A percentile compares a stretch with the other conserved stretches of the same genome.
Evolutionary conservation across 1,284 basidiomycete species (phyloP).

Genomic region (Psilocybe mexicana): DNA sequence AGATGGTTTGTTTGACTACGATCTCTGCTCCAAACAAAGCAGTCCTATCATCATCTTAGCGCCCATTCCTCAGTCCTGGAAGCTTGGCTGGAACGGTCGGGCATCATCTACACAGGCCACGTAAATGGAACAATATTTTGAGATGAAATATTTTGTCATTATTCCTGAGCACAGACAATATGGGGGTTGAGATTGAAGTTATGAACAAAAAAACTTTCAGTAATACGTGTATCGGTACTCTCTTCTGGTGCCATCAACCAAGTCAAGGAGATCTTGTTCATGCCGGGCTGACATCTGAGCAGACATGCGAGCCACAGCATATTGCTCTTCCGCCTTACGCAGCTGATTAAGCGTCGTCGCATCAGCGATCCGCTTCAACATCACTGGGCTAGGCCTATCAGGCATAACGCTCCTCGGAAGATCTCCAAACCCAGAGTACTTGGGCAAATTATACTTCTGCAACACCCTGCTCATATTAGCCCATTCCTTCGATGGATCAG

Average conservation of each 20-base stretch:
- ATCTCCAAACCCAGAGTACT: conserved; percentile 11
- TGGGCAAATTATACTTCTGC: conserved; percentile 11
- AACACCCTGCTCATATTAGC: conserved; percentile 11
- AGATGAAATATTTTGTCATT: too few relatives aligned
- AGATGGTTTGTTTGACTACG: too few relatives aligned
- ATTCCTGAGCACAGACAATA: neutral
- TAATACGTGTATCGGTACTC: neutral
- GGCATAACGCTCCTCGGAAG: conserved; percentile 10
- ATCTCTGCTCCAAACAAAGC: too few relatives aligned
- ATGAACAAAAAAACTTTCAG: too few relatives aligned
- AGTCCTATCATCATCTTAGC: too few relatives aligned
- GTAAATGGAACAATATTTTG: too few relatives aligned
- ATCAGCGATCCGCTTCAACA: conserved; percentile 7
- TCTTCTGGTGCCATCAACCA: neutral
- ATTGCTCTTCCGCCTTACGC: conserved; percentile 4
- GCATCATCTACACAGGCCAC: too few relatives aligned
- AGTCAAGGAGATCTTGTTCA: neutral
- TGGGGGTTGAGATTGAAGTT: neutral
- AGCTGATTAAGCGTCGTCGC: conserved; percentile 2
- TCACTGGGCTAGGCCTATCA: conserved; percentile 6
- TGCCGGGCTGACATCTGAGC: neutral
- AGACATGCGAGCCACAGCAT: neutral
- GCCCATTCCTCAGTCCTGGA: too few relatives aligned
- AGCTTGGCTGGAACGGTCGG: too few relatives aligned
- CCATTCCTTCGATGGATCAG: conserved; percentile 12